A percentile compares a stretch with the other conserved stretches of the same genome.
phyloP scores from a whole-genome alignment of 768 basidiomycete species.

The Mycena albidolilacea region DNA sequence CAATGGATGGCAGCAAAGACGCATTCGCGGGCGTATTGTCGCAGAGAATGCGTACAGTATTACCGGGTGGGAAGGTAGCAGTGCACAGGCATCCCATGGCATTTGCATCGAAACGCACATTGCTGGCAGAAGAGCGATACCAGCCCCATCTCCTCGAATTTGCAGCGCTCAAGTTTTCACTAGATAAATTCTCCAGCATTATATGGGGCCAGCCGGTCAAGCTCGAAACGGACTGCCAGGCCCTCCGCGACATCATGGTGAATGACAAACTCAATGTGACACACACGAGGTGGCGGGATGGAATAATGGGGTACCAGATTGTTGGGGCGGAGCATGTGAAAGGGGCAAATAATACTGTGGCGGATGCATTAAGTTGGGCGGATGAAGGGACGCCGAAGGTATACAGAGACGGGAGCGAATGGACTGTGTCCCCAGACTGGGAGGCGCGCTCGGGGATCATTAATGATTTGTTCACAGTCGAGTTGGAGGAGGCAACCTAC shows the following conservation, averaged over 20 bases:
- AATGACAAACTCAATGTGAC: background rate
- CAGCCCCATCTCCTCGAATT: constrained; percentile 50
- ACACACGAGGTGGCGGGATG: constrained; percentile 46
- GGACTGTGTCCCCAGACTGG: background rate
- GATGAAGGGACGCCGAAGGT: background rate
- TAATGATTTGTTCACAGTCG: constrained; percentile 25
- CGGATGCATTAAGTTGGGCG: constrained; percentile 42
- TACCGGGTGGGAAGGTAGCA: constrained; percentile 31
- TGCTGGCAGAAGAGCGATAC: constrained; percentile 46
- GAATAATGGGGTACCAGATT: constrained; percentile 42
- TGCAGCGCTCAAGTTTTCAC: constrained; percentile 35
- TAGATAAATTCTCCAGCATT: constrained; percentile 40
- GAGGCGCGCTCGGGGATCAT: background rate
- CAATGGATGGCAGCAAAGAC: constrained; percentile 44
- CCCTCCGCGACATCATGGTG: constrained; percentile 38
- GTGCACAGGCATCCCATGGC: constrained; percentile 45
- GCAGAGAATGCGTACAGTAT: constrained; percentile 33
- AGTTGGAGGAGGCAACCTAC: background rate
- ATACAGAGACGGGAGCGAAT: background rate
- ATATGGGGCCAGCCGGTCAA: constrained; percentile 44
- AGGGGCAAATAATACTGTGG: constrained; percentile 39
- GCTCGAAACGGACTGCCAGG: constrained; percentile 21
- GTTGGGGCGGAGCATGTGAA: constrained; percentile 39
- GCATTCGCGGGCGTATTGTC: constrained; percentile 46
- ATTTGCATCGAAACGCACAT: constrained; percentile 48